Conservation (phyloP, 371 early-diverging fungal genomes). For the Circinella minor region DNA sequence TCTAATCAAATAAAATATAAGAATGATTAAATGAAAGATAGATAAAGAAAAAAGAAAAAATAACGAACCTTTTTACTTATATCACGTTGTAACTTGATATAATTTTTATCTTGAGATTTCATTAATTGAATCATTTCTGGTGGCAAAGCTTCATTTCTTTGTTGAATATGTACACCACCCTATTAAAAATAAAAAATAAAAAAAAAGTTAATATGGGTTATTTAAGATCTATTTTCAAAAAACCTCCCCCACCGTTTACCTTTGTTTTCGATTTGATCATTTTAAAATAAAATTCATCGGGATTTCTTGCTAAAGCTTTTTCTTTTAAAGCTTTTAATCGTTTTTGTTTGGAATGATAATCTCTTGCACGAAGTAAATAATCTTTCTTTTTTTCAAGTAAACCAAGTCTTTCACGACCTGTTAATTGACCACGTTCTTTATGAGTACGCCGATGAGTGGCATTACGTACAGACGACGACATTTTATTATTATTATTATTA, state of each 20-base stretch:
- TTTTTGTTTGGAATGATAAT: slow-evolving; percentile 88
- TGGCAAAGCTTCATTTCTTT: slow-evolving; percentile 76
- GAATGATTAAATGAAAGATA: too few relatives aligned
- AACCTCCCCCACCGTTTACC: too few relatives aligned
- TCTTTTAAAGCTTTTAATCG: slow-evolving; percentile 81
- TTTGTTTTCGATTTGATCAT: slow-evolving; percentile 89
- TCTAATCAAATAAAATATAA: slow-evolving; percentile 36
- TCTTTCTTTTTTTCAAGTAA: slow-evolving; percentile 97
- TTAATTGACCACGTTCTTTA: slow-evolving; percentile 88
- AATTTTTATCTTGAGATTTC: slow-evolving; percentile 92
- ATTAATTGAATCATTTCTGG: slow-evolving; percentile 82
- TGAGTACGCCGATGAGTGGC: slow-evolving; percentile 89
- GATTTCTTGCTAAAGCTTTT: slow-evolving; percentile 89
- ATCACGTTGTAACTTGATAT: slow-evolving; percentile 80
- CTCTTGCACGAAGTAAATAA: slow-evolving; percentile 92
- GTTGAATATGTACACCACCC: slow-evolving; percentile 80
- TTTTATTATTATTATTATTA: neutral
- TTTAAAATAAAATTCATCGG: slow-evolving; percentile 97
- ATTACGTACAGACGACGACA: slow-evolving; percentile 78
- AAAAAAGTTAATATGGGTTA: too few relatives aligned
- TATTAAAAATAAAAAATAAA: slow-evolving; percentile 15
- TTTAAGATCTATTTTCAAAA: too few relatives aligned
- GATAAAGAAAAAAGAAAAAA: too few relatives aligned
- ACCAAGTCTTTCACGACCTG: slow-evolving; percentile 74
- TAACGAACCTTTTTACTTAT: slow-evolving; percentile 71